phyloP scores from a whole-genome alignment of 768 basidiomycete species.

The Kwoniella bestiolae region DNA sequence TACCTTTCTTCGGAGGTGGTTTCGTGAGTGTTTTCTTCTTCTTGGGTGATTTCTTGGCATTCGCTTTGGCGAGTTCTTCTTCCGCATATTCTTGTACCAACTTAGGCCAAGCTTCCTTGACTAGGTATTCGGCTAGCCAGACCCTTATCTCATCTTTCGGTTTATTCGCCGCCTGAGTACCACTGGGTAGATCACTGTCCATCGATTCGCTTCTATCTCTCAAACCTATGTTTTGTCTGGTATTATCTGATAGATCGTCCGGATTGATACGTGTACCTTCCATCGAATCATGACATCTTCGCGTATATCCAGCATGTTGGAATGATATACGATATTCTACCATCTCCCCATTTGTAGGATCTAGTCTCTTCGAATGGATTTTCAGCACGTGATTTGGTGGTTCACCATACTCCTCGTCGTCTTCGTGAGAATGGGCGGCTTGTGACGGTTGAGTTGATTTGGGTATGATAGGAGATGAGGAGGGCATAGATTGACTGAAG shows the following conservation, averaged over 20 bases:
- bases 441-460: conserved; percentile 59
- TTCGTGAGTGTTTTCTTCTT: conserved; percentile 52
- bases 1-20: not conserved
- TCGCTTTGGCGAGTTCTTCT: conserved; percentile 68
- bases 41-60: conserved; percentile 61
- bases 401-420: conserved; percentile 55
- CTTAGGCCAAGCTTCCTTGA: conserved; percentile 68
- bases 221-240: conserved; percentile 57
- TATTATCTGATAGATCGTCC: conserved; percentile 59
- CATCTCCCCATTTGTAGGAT: conserved; percentile 65
- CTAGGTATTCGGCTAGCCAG: conserved; percentile 84
- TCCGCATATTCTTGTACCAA: conserved; percentile 69
- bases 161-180: not conserved
- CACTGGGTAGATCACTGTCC: not conserved
- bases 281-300: conserved; percentile 69
- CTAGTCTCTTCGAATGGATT: conserved; percentile 67
- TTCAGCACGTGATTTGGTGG: conserved; percentile 61
- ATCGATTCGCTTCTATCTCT: conserved; percentile 57
- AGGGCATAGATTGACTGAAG: conserved; percentile 54
- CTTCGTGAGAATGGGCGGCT: conserved; percentile 58
- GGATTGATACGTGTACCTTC: conserved; percentile 64
- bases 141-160: conserved; percentile 65
- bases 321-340: conserved; percentile 82
- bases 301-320: conserved; percentile 69
- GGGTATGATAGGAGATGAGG: conserved; percentile 5